phyloP scores from a whole-genome alignment of 495 filamentous ascomycete genomes.

The Halenospora varia region DNA sequence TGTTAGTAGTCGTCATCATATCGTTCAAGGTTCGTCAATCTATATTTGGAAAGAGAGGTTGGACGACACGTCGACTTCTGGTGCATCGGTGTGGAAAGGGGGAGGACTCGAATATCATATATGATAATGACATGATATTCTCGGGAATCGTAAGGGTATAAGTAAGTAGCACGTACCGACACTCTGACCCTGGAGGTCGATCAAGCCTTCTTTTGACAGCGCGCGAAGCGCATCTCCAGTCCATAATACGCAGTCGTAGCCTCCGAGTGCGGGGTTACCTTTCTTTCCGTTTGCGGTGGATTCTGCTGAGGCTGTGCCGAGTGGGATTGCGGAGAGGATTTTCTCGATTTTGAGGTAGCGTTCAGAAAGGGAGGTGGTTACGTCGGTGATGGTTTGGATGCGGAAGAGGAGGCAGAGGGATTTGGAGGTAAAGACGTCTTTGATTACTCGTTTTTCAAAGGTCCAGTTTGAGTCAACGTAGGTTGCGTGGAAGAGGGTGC shows the following conservation, averaged over 20 bases:
- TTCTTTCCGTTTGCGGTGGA: background rate
- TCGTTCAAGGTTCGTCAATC: no score
- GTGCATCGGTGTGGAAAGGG: background rate
- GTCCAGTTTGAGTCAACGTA: conserved; percentile 12
- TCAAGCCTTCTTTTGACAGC: conserved; percentile 7
- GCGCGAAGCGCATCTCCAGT: conserved; percentile 17
- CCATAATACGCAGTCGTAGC: conserved; percentile 24
- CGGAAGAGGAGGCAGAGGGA: conserved; percentile 12
- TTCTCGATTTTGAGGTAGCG: conserved; percentile 9
- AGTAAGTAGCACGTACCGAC: no score
- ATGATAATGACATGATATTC: no score
- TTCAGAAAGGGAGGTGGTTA: background rate
- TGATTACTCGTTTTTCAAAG: conserved; percentile 13
- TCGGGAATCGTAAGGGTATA: no score
- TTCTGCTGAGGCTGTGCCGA: conserved; percentile 4
- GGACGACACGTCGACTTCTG: no score
- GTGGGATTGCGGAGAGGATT: conserved; percentile 6
- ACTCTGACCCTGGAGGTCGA: conserved; percentile 6
- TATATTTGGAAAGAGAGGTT: no score
- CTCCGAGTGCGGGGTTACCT: conserved; percentile 14
- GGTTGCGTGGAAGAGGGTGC: conserved; percentile 19
- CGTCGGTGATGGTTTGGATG: conserved; percentile 6
- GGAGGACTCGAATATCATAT: no score
- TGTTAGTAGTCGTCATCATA: background rate
- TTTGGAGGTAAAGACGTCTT: conserved; percentile 12